Base-by-base conservation (phyloP, 768 basidiomycete genomes). In the Auricularia cornea region DNA sequence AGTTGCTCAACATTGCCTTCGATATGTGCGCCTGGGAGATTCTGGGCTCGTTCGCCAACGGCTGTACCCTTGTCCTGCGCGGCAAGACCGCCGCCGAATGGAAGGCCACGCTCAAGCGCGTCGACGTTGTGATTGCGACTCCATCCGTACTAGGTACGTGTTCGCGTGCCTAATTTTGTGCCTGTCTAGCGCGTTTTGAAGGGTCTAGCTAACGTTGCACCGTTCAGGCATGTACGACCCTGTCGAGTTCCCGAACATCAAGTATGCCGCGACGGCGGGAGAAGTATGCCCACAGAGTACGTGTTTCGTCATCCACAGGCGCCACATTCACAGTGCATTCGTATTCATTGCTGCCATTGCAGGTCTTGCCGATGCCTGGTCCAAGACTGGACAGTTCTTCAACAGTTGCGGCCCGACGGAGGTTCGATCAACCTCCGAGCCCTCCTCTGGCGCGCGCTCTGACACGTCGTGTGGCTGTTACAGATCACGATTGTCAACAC, bases 401-500 rank as follows among this genome's bases (percentile, higher is more conserved):
- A 68, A 67, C 59, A 63, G 59, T 33, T 68, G 68, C 51, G 68
- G 68, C 38, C 68, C 68, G 10, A 68, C 68, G 20, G 68, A 68
- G 61, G 66, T 67, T 28, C 62, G 60, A 48, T 54, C 59, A 38
- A 54, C 40, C 31, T 26, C 23, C 26, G 54, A 28, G 16, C 26
- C 10, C 23, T 26, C 30, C 51, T 30, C 28, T 29, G 2, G 26
- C 28, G 23, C 44, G 16, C 44, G 23, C 16, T n/a, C n/a, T 48
- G 12, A 57, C 28, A 20, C 11, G 18, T 28, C 14, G 20, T 41
- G 33, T 38, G 35, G 35, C 10, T 26, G 23, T n/a, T 14, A 20
- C 60, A 83, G 80, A 80, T 82, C 44, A 83, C 83, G 0, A 83
- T 85, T 65, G 79, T 82, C 14, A 85, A 85, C 65, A 85, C 84